A percentile compares a stretch with the other conserved stretches of the same genome.
phyloP scores from a whole-genome alignment of 2,329 filamentous ascomycete species.

The Claviceps arundinis region DNA sequence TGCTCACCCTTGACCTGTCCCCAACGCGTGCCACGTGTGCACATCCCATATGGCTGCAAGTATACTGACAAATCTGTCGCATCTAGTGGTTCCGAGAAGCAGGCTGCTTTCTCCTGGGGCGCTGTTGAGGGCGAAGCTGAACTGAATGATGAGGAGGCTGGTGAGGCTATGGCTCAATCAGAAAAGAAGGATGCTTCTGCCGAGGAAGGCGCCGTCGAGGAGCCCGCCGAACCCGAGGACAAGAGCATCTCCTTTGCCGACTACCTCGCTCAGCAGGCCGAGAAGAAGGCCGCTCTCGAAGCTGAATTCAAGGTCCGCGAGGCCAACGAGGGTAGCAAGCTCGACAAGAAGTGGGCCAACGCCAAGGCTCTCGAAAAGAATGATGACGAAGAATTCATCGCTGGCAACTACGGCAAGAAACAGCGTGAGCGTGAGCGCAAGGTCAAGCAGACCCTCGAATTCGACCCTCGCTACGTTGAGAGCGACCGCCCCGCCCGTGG shows the following conservation, averaged over 20 bases:
- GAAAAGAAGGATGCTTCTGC: constrained; percentile 61
- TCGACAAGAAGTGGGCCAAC: constrained; percentile 83
- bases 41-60: neutral
- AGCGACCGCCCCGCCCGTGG: constrained; percentile 40
- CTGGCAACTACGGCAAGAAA: constrained; percentile 61
- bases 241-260: constrained; percentile 83
- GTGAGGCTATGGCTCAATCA: constrained; percentile 72
- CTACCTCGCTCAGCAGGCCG: constrained; percentile 61
- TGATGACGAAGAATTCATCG: constrained; percentile 64
- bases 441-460: constrained; percentile 79
- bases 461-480: constrained; percentile 75
- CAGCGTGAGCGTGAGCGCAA: constrained; percentile 80
- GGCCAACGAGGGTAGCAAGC: constrained; percentile 81
- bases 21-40: neutral
- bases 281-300: constrained; percentile 65
- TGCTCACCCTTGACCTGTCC: neutral
- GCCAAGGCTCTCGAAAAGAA: constrained; percentile 61
- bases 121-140: constrained; percentile 68
- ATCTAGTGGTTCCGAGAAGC: constrained; percentile 66
- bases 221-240: constrained; percentile 56
- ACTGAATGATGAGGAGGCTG: constrained; percentile 82
- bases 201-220: constrained; percentile 34
- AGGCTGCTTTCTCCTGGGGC: constrained; percentile 83
- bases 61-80: constrained; percentile 10
- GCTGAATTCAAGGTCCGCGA: constrained; percentile 59